Conservation (phyloP, 2,329 filamentous ascomycete species). For the Aureobasidium mangrovei region DNA sequence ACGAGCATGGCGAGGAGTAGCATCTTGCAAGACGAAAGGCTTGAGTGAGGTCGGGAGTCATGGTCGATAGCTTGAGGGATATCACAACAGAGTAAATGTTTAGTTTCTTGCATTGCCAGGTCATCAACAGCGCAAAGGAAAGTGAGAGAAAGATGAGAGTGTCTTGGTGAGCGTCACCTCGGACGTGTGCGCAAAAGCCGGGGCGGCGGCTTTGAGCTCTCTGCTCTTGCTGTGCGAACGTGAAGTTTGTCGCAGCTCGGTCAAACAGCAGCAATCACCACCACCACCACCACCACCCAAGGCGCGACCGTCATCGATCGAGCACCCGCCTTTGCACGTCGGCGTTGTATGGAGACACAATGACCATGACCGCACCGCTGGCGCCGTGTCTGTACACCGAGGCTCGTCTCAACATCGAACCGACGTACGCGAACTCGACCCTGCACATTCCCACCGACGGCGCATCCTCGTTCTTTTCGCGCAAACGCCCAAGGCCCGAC, state of each 20-base stretch:
- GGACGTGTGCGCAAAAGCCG: background rate
- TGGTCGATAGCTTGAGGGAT: background rate
- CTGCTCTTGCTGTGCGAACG: no score
- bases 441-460: constrained; percentile 52
- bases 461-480: constrained; percentile 29
- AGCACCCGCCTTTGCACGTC: background rate
- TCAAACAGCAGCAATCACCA: constrained; percentile 3
- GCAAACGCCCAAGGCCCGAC: constrained; percentile 25
- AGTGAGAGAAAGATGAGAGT: background rate
- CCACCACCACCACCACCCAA: background rate
- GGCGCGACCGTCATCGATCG: background rate
- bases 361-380: constrained; percentile 51
- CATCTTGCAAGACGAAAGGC: background rate
- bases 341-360: constrained; percentile 3
- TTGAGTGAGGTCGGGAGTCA: background rate
- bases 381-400: constrained; percentile 71
- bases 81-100: background rate
- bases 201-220: no score
- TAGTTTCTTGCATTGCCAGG: background rate
- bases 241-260: background rate
- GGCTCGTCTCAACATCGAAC: constrained; percentile 74
- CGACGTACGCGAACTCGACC: constrained; percentile 57
- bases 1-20: background rate
- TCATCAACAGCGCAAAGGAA: background rate
- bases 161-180: background rate